Conservation (phyloP, 148 eudicot genomes). For the Persicaria maculosa region DNA sequence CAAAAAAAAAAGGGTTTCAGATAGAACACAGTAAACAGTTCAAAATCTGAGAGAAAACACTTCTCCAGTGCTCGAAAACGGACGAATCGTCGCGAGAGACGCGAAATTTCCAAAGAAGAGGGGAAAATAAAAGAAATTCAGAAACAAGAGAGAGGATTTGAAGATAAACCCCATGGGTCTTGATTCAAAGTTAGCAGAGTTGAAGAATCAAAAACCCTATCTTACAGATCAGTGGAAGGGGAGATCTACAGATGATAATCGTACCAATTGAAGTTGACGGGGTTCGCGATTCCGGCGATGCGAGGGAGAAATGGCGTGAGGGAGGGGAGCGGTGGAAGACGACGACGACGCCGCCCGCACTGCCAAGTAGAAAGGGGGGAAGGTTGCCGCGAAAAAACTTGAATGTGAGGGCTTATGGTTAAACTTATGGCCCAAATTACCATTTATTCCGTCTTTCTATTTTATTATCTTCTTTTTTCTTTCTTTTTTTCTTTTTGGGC, state of each 20-base stretch:
- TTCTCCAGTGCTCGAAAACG: neutral
- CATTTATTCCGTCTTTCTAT: neutral
- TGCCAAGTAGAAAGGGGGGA: neutral
- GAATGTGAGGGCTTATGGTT: conserved; percentile 12
- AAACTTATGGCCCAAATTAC: neutral
- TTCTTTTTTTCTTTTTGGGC: neutral
- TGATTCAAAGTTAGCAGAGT: neutral
- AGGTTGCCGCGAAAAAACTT: conserved; percentile 15
- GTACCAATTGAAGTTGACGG: conserved; percentile 10
- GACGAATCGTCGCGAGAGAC: neutral
- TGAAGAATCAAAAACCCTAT: neutral
- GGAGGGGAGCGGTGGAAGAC: neutral
- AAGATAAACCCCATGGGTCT: conserved; percentile 4
- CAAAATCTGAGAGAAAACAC: neutral
- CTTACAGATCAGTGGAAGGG: neutral
- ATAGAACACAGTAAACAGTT: neutral
- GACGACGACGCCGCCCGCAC: conserved; percentile 12
- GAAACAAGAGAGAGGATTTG: neutral
- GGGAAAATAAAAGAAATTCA: neutral
- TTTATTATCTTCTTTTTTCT: neutral
- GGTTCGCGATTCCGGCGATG: neutral
- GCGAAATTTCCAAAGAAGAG: neutral
- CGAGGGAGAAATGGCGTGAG: neutral
- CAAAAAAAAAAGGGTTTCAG: neutral
- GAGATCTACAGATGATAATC: neutral